These are phyloP conservation scores for Claviceps sp. DNA, from an alignment of 2,329 filamentous ascomycete species.

Conservation along the genomic window DNA sequence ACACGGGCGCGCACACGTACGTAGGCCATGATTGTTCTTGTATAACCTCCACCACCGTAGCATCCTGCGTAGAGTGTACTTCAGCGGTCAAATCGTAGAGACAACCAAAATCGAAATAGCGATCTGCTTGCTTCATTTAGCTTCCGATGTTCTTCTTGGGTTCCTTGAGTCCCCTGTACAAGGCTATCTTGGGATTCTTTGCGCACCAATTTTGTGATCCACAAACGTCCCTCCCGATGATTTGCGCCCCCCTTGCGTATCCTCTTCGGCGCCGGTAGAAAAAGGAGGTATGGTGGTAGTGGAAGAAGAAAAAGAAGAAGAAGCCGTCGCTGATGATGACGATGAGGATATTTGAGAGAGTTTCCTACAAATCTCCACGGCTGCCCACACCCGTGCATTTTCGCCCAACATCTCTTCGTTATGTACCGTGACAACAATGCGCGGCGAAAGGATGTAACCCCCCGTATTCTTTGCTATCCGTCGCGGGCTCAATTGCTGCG, in stretches of 20 bases:
- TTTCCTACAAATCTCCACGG: conserved; percentile 33
- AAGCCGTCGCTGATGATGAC: conserved; percentile 1
- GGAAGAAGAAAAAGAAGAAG: neutral
- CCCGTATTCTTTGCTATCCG: conserved; percentile 4
- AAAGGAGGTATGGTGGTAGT: no score
- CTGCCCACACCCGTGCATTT: conserved; percentile 30
- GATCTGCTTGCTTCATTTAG: conserved; percentile 14
- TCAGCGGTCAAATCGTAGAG: conserved; percentile 36
- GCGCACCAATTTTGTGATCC: conserved; percentile 11
- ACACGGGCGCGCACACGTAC: conserved; percentile 14
- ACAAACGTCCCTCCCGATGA: conserved; percentile 7
- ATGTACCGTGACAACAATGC: conserved; percentile 31
- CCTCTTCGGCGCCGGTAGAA: neutral
- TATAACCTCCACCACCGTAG: conserved; percentile 32
- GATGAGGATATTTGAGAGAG: conserved; percentile 14
- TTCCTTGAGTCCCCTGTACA: neutral
- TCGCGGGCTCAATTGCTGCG: conserved; percentile 3
- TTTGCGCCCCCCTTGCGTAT: neutral
- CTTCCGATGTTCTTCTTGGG: neutral
- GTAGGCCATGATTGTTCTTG: conserved; percentile 28
- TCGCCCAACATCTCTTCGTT: conserved; percentile 20
- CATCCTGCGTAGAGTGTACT: conserved; percentile 27
- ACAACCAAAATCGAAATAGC: conserved; percentile 29
- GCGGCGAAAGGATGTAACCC: conserved; percentile 25
- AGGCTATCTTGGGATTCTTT: neutral